Conservation (phyloP, 768 basidiomycete genomes). For the Rhizopogon vinicolor region DNA sequence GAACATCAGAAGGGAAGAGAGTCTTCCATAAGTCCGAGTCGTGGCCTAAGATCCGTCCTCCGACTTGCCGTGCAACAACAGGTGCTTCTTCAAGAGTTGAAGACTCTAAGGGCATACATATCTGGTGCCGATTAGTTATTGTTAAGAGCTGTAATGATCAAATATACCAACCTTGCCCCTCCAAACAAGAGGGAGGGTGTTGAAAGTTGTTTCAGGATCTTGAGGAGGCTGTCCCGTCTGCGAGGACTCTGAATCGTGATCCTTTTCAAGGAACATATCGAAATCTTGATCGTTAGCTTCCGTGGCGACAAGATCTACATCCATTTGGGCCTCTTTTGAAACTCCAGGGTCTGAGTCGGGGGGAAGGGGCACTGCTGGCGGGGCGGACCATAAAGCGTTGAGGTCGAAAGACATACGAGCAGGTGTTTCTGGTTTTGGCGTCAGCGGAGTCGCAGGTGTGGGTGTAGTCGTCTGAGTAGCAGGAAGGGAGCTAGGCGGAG, state of each 20-base stretch:
- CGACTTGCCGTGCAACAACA: constrained; percentile 74
- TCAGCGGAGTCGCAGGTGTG: constrained; percentile 17
- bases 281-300: constrained; percentile 77
- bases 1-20: constrained; percentile 64
- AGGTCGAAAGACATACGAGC: constrained; percentile 63
- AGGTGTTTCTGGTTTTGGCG: constrained; percentile 38
- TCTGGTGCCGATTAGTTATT: constrained; percentile 35
- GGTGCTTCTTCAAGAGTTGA: constrained; percentile 60
- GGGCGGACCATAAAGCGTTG: constrained; percentile 63
- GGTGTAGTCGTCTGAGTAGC: constrained; percentile 15
- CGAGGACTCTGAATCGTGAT: constrained; percentile 31
- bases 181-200: constrained; percentile 65
- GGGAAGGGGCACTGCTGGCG: constrained; percentile 28
- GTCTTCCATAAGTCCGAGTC: constrained; percentile 68
- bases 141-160: not conserved
- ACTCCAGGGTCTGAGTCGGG: constrained; percentile 16
- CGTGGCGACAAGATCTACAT: constrained; percentile 28
- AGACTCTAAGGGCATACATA: constrained; percentile 78
- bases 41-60: constrained; percentile 56
- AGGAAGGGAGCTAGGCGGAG: constrained; percentile 35
- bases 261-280: constrained; percentile 78
- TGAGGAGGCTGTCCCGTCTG: constrained; percentile 26
- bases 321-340: constrained; percentile 33
- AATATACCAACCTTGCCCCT: constrained; percentile 55
- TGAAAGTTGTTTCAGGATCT: constrained; percentile 45